Base-by-base conservation (phyloP, 495 filamentous ascomycete species). In the Endocarpon pusillum region DNA sequence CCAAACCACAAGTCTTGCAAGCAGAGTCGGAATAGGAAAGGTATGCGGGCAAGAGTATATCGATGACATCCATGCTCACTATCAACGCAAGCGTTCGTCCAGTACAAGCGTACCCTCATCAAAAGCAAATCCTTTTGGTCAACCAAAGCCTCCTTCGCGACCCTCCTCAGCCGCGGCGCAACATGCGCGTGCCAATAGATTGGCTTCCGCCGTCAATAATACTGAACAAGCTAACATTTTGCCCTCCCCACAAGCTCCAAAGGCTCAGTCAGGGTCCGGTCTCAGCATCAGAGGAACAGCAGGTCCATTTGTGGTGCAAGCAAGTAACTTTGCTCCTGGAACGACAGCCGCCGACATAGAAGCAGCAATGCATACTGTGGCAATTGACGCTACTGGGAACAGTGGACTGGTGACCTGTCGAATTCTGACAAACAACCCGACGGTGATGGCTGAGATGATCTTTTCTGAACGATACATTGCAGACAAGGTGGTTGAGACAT, bases 301-400 rank as follows among this genome's bases (percentile, higher is more conserved):
- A 31, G 28, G 28, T 4, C 28, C 28, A 15, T 31, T 31, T 14
- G 28, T 31, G 7, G 28, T 31, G 7, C 28, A 31, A 31, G 28
- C 28, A 5, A 31, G 28, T 14, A 31, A 31, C 12, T 17, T 31
- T n/a, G 12, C 14, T 15, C 19, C 28, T 14, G 28, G 28, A 7
- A 31, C 28, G 28, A 31, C 28, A n/a, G 28, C 28, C 28, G 28
- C 28, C 4, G 28, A 31, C 28, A 31, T 31, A 6, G 12, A 31
- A 31, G n/a, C n/a, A n/a, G n/a, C n/a, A n/a, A n/a, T n/a, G n/a
- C n/a, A n/a, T n/a, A 31, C 14, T 31, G 28, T 31, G 5, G 12
- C 19, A n/a, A 31, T 31, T 14, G 28, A 31, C 28, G 19, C 19
- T 6, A 17, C 28, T 14, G 28, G 28, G 4, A n/a, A n/a, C 4